These are phyloP conservation scores for Zygosaccharomyces pseudorouxii DNA, from an alignment of 805 yeast species.

Conservation along the genomic window DNA sequence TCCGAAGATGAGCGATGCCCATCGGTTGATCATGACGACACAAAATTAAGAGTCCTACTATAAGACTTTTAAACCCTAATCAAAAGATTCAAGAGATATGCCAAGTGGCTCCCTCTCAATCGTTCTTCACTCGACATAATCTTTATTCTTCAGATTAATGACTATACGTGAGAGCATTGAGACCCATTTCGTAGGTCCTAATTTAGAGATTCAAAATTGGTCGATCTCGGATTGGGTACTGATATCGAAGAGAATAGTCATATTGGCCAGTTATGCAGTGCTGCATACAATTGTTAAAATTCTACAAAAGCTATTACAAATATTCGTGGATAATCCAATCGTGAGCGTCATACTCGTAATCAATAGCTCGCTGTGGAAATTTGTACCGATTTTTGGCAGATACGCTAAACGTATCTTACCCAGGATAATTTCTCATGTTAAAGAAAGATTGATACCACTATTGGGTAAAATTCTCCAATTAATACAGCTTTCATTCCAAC, in stretches of 20 bases:
- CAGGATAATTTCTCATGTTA: neutral
- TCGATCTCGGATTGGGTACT: slow-evolving; percentile 14
- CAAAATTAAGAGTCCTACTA: neutral
- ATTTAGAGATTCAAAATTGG: slow-evolving; percentile 12
- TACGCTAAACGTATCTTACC: slow-evolving; percentile 9
- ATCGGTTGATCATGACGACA: neutral
- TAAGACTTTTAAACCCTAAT: neutral
- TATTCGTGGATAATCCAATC: slow-evolving; percentile 10
- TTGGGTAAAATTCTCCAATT: slow-evolving; percentile 11
- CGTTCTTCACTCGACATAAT: neutral
- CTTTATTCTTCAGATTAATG: neutral
- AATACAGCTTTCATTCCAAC: slow-evolving; percentile 18
- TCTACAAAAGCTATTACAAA: neutral
- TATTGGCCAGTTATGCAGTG: slow-evolving; percentile 9
- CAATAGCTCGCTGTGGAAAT: slow-evolving; percentile 12
- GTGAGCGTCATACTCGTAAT: slow-evolving; percentile 1
- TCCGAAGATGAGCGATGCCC: neutral
- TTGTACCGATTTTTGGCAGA: slow-evolving; percentile 23
- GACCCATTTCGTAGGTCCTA: slow-evolving; percentile 26
- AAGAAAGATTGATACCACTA: slow-evolving; percentile 10
- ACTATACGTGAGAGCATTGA: slow-evolving; percentile 15
- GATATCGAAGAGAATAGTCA: slow-evolving; percentile 6
- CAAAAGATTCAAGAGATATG: neutral
- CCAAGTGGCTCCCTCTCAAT: neutral
- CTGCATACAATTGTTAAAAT: slow-evolving; percentile 9